Evolutionary conservation across 225 moss, liverwort and hornwort genomes (phyloP), one percentile per base, ranked within the genome.

Genomic region (Marchantia paleacea): DNA sequence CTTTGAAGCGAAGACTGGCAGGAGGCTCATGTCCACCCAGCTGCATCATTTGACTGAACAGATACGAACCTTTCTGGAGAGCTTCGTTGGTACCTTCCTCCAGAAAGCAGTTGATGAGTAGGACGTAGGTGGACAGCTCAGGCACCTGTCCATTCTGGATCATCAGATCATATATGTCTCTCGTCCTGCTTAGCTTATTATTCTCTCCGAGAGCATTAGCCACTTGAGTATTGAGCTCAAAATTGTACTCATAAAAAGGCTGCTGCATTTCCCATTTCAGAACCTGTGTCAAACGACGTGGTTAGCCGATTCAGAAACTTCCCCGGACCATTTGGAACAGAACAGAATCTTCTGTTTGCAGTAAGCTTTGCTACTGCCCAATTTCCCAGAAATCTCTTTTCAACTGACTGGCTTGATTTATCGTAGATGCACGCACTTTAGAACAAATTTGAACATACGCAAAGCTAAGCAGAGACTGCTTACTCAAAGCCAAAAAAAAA

Each of bases 261-360:
- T 95, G 99, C 79, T 94, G 93, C 92, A 92, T 92, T 72, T 91
- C 89, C 99, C 99, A 99, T 80, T 99, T 99, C 76, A 94, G 67
- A 25, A 99, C 97, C 97, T 99, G 86, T 85, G 29, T 28, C 68
- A 63, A 55, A 55, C 18, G 24, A 7, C 7, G 39, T 0, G 54
- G 72, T 55, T 0, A 74, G 74, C 29, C 25, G 28, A 13, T 57
- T 13, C 1, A 57, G 57, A 11, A 26, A 55, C 15, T 12, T 24
- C 22, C 52, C 52, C 3, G 51, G 12, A 50, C n/a, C 15, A 51
- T 24, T 20, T 15, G 19, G 48, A 0, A 12, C 3, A 5, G 8
- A 73, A 53, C 10, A 25, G 54, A 13, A 13, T 3, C 10, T 28
- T 14, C 24, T 52, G 48, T 70, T 20, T 22, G 39, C 10, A 18